A percentile compares a stretch with the other conserved stretches of the same genome.
Evolutionary conservation across 305 asterid genomes (phyloP).

Genomic region (Ajuga reptans): DNA sequence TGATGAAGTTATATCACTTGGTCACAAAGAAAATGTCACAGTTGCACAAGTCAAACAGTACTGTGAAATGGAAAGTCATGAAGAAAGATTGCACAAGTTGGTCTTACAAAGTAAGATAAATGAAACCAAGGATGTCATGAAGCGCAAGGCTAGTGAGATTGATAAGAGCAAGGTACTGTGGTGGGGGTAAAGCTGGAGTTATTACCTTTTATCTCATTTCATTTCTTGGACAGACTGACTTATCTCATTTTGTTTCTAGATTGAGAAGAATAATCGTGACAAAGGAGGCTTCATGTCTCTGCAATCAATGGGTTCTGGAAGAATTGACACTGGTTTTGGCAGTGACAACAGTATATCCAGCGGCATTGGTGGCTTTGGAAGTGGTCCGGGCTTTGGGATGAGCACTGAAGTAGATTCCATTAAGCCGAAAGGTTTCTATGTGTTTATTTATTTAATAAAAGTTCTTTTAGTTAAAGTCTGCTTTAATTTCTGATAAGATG

Average conservation of each 20-base stretch:
- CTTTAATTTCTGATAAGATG: not conserved
- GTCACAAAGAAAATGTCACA: constrained; percentile 81
- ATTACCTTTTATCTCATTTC: constrained; percentile 4
- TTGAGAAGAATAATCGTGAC: constrained; percentile 50
- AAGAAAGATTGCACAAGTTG: constrained; percentile 76
- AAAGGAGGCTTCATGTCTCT: constrained; percentile 46
- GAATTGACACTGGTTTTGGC: constrained; percentile 46
- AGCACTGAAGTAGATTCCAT: constrained; percentile 56
- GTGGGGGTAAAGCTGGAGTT: not conserved
- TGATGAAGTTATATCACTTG: constrained; percentile 80
- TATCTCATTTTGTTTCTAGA: constrained; percentile 21
- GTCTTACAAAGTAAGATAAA: constrained; percentile 72
- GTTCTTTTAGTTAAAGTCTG: not conserved
- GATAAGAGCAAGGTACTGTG: constrained; percentile 73
- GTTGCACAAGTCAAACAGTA: constrained; percentile 88
- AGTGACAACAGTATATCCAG: constrained; percentile 41
- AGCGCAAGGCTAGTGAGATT: constrained; percentile 77
- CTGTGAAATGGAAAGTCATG: constrained; percentile 92
- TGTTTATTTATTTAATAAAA: not conserved
- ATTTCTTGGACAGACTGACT: constrained; percentile 8
- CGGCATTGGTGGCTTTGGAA: constrained; percentile 45
- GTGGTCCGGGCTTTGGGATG: constrained; percentile 54
- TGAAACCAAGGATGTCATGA: constrained; percentile 80
- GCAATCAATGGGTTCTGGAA: constrained; percentile 55
- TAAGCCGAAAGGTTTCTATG: constrained; percentile 55